Evolutionary conservation across 2,329 filamentous ascomycete genomes (phyloP).

Genomic region (Cladosporium oxysporum): DNA sequence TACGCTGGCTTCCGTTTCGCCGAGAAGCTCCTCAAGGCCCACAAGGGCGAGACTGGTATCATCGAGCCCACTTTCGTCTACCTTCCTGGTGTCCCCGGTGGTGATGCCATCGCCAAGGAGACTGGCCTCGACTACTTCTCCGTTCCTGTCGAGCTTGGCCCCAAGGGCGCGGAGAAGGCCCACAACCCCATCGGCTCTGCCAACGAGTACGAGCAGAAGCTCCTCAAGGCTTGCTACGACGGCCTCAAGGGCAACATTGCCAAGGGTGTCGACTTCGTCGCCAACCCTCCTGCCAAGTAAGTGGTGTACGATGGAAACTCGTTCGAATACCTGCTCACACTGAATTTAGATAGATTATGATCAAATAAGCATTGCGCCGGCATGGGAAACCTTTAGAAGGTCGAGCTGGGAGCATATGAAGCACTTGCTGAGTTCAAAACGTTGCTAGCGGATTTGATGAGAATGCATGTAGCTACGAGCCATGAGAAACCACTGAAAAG

Average conservation of each 20-base stretch:
- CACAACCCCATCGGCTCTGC: slow-evolving; percentile 74
- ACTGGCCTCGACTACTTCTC: slow-evolving; percentile 92
- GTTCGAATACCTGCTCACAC: not conserved
- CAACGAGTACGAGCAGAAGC: slow-evolving; percentile 84
- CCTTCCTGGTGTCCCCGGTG: slow-evolving; percentile 84
- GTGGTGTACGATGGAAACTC: not conserved
- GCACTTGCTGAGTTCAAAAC: slow-evolving; percentile 9
- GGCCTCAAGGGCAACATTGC: slow-evolving; percentile 90
- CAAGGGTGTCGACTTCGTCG: slow-evolving; percentile 88
- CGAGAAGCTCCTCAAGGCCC: slow-evolving; percentile 87
- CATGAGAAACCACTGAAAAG: slow-evolving; percentile 19
- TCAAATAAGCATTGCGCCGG: slow-evolving; percentile 6
- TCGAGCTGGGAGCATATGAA: slow-evolving; percentile 8
- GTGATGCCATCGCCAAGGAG: slow-evolving; percentile 80
- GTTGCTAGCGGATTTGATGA: slow-evolving; percentile 6
- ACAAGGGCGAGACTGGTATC: slow-evolving; percentile 86
- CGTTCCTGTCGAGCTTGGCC: slow-evolving; percentile 87
- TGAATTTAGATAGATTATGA: slow-evolving; percentile 12
- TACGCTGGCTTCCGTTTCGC: slow-evolving; percentile 95
- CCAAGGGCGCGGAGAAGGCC: slow-evolving; percentile 80
- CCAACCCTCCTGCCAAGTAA: slow-evolving; percentile 84
- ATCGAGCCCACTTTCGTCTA: slow-evolving; percentile 96
- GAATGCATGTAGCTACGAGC: slow-evolving; percentile 17
- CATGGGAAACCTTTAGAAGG: slow-evolving; percentile 11
- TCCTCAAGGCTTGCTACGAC: slow-evolving; percentile 72